A percentile compares a stretch with the other conserved stretches of the same genome.
Conservation (phyloP, 345 rosid genomes). For the Citrus maxima region DNA sequence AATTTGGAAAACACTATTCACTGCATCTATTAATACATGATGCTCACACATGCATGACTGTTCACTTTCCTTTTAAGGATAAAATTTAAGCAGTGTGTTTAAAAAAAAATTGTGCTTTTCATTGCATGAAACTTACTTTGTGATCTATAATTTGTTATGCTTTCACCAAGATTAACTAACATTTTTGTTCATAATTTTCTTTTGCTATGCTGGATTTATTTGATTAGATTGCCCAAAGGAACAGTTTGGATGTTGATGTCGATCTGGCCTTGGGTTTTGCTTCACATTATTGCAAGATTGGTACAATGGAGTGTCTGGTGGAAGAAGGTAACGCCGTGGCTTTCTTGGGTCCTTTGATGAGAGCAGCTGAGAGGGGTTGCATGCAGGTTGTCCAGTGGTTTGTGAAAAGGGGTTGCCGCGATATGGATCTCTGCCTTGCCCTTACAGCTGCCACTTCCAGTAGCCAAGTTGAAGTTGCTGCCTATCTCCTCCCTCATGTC, state of each 20-base stretch:
- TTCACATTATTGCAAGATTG: conserved; percentile 83
- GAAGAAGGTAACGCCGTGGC: conserved; percentile 96
- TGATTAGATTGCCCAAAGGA: conserved; percentile 86
- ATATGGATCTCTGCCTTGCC: conserved; percentile 95
- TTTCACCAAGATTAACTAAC: not conserved
- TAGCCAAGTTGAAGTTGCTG: conserved; percentile 79
- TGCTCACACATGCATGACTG: not conserved
- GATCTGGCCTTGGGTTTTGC: conserved; percentile 94
- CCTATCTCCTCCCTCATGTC: conserved; percentile 84
- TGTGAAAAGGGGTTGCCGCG: conserved; percentile 81
- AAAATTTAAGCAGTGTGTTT: not conserved
- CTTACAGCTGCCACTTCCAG: conserved; percentile 96
- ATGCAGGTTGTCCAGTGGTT: conserved; percentile 97
- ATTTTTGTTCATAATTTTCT: conserved; percentile 2
- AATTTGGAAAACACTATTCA: not conserved
- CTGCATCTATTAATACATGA: not conserved
- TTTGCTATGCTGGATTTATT: conserved; percentile 7
- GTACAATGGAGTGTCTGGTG: conserved; percentile 96
- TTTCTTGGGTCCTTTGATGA: conserved; percentile 90
- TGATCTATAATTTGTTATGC: not conserved
- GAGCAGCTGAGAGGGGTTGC: conserved; percentile 96
- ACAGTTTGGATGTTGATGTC: conserved; percentile 97
- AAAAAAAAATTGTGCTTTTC: not conserved
- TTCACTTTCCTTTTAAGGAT: not conserved
- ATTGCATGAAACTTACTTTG: not conserved